Evolutionary conservation across 805 yeast genomes (phyloP).

Genomic region (Cyberlindnera samutprakarnensis): DNA sequence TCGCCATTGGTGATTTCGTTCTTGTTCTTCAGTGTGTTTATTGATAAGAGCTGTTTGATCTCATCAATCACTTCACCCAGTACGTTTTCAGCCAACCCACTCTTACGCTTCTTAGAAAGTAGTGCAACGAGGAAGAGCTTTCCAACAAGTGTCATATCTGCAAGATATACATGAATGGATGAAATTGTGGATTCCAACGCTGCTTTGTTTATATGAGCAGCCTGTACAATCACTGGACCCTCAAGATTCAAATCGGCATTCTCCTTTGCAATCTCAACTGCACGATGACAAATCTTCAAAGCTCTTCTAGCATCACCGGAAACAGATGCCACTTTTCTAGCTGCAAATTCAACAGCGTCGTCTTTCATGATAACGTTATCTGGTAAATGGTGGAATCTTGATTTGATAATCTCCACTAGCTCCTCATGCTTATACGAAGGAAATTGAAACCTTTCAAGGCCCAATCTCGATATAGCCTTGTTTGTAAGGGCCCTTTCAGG

Average conservation of each 20-base stretch:
- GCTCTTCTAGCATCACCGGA: constrained; percentile 98
- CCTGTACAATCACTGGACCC: constrained; percentile 44
- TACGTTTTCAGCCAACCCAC: constrained; percentile 62
- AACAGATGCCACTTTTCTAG: constrained; percentile 91
- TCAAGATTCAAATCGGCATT: constrained; percentile 13
- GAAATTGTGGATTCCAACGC: constrained; percentile 72
- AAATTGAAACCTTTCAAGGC: constrained; percentile 79
- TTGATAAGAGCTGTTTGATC: constrained; percentile 43
- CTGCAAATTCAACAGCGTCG: constrained; percentile 86
- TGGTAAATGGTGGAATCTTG: constrained; percentile 48
- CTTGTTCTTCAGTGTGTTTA: constrained; percentile 25
- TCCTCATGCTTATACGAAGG: constrained; percentile 83
- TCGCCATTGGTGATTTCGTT: constrained; percentile 23
- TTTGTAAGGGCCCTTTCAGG: constrained; percentile 86
- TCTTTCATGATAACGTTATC: constrained; percentile 33
- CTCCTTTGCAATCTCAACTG: constrained; percentile 66
- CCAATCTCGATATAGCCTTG: constrained; percentile 86
- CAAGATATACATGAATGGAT: constrained; percentile 55
- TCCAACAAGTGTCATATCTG: constrained; percentile 54
- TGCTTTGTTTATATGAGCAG: constrained; percentile 71
- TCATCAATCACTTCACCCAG: constrained; percentile 79
- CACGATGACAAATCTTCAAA: constrained; percentile 77
- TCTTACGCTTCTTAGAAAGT: constrained; percentile 53
- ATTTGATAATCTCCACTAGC: constrained; percentile 63
- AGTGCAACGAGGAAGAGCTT: constrained; percentile 70